Evolutionary conservation across 768 basidiomycete species (phyloP).

Genomic region (Trametes cingulata): DNA sequence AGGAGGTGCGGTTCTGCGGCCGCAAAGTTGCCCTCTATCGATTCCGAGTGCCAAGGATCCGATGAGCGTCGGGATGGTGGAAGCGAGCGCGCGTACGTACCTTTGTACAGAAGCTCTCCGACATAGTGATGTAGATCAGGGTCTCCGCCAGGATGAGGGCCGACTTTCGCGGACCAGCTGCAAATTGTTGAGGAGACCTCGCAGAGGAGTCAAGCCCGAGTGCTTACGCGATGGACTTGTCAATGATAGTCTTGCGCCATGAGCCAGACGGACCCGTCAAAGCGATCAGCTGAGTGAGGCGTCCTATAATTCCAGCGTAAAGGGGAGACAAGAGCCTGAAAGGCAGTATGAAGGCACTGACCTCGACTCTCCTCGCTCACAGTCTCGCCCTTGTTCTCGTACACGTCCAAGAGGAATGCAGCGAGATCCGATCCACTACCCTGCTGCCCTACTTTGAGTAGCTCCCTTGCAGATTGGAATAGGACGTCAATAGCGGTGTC

Average conservation of each 20-base stretch:
- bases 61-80: background rate
- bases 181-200: constrained; percentile 12
- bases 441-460: constrained; percentile 84
- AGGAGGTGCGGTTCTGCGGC: constrained; percentile 82
- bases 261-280: constrained; percentile 74
- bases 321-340: background rate
- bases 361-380: constrained; percentile 83
- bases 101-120: constrained; percentile 86
- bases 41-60: constrained; percentile 6
- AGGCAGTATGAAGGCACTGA: constrained; percentile 33
- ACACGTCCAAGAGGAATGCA: constrained; percentile 79
- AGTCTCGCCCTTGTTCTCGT: constrained; percentile 68
- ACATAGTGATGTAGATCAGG: constrained; percentile 86
- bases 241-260: constrained; percentile 91
- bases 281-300: constrained; percentile 89
- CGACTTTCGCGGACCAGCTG: constrained; percentile 86
- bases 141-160: constrained; percentile 85
- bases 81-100: constrained; percentile 37
- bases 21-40: constrained; percentile 71
- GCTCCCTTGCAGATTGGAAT: constrained; percentile 84
- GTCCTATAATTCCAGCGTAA: constrained; percentile 48
- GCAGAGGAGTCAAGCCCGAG: background rate
- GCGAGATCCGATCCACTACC: constrained; percentile 91
- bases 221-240: constrained; percentile 78
- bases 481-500: constrained; percentile 90